phyloP scores from a whole-genome alignment of 1,284 basidiomycete species.

The Sparassis latifolia region DNA sequence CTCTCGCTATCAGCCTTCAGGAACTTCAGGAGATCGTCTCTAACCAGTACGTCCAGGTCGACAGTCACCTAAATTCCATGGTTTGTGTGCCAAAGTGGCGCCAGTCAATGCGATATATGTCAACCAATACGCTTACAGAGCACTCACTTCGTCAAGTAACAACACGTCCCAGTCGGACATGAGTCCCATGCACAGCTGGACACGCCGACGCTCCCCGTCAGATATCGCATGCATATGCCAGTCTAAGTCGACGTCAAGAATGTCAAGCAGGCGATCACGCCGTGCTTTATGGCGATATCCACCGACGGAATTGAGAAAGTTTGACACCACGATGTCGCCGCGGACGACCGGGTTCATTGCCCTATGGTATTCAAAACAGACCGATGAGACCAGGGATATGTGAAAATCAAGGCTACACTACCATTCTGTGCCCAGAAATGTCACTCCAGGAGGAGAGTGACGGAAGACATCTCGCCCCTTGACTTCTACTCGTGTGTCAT shows the following conservation, averaged over 20 bases:
- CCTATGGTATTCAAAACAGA: conserved; percentile 35
- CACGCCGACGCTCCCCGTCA: conserved; percentile 90
- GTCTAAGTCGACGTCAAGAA: conserved; percentile 91
- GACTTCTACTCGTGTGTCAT: conserved; percentile 62
- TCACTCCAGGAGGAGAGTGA: conserved; percentile 66
- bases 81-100: no score
- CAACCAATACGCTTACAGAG: neutral
- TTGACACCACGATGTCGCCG: conserved; percentile 81
- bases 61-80: conserved; percentile 74
- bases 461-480: conserved; percentile 84
- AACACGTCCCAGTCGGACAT: conserved; percentile 96
- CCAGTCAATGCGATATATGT: neutral
- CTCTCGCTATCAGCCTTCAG: conserved; percentile 78
- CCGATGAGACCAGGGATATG: neutral
- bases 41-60: conserved; percentile 96
- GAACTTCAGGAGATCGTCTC: conserved; percentile 86
- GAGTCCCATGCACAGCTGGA: conserved; percentile 95
- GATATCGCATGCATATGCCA: conserved; percentile 93
- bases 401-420: conserved; percentile 22
- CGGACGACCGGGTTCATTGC: conserved; percentile 96
- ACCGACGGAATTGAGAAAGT: conserved; percentile 92
- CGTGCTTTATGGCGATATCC: conserved; percentile 92
- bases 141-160: conserved; percentile 81
- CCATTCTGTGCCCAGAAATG: conserved; percentile 93
- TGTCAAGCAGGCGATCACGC: conserved; percentile 81